Percentiles rank a stretch among this genome's conserved stretches.
phyloP scores from a whole-genome alignment of 225 moss, liverwort and hornwort genomes.

The Climacium dendroides region DNA sequence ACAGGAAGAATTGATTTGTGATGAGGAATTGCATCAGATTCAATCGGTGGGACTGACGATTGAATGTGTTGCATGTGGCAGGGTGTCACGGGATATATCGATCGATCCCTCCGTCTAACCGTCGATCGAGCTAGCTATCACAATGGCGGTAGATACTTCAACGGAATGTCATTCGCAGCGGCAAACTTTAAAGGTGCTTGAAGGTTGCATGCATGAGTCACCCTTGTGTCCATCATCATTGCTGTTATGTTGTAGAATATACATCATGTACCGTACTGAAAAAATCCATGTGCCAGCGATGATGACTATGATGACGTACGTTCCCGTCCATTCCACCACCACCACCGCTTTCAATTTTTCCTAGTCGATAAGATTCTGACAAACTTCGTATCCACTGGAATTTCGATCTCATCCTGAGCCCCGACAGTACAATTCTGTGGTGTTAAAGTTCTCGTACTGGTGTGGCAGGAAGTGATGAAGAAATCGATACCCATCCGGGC shows the following conservation, averaged over 20 bases:
- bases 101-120: background rate
- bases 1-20: background rate
- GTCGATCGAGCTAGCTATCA: background rate
- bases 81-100: background rate
- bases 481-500: constrained; percentile 18
- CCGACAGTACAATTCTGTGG: background rate
- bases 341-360: background rate
- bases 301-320: background rate
- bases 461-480: constrained; percentile 9
- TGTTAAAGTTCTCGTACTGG: background rate
- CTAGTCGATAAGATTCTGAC: background rate
- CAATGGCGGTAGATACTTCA: constrained; percentile 2
- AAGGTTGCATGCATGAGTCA: background rate
- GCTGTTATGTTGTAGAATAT: background rate
- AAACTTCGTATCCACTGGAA: background rate
- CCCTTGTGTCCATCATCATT: background rate
- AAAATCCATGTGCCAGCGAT: background rate
- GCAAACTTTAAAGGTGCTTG: background rate
- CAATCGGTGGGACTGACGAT: background rate
- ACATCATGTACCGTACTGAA: background rate
- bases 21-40: background rate
- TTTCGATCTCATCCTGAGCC: background rate
- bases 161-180: background rate
- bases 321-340: background rate
- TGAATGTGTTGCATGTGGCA: background rate